phyloP scores from a whole-genome alignment of 805 yeast species.

The Cephaloascus fragrans region DNA sequence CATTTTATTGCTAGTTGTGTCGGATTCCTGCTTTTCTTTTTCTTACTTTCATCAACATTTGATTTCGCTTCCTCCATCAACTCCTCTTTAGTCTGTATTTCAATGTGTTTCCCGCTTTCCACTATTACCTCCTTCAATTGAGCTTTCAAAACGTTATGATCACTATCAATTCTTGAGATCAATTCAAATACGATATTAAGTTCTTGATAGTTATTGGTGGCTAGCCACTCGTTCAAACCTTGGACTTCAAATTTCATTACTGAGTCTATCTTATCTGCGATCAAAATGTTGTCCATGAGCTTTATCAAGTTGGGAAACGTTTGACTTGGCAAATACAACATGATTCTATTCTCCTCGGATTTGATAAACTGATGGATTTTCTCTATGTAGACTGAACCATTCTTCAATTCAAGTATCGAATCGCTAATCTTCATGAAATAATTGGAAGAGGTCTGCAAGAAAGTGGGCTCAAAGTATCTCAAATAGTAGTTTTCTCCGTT shows the following conservation, averaged over 20 bases:
- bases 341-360: conserved; percentile 53
- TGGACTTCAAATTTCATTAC: conserved; percentile 42
- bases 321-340: conserved; percentile 40
- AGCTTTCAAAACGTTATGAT: conserved; percentile 36
- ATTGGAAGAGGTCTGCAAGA: conserved; percentile 42
- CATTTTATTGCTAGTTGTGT: conserved; percentile 55
- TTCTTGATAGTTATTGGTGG: conserved; percentile 30
- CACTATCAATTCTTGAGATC: conserved; percentile 42
- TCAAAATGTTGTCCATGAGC: conserved; percentile 49
- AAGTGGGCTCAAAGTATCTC: conserved; percentile 55
- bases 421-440: conserved; percentile 42
- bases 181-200: conserved; percentile 39
- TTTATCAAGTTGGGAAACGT: conserved; percentile 45
- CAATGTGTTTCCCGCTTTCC: conserved; percentile 31
- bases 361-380: conserved; percentile 41
- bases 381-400: conserved; percentile 48
- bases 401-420: conserved; percentile 28
- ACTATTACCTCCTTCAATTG: conserved; percentile 38
- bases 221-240: conserved; percentile 52
- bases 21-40: conserved; percentile 13
- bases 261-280: conserved; percentile 45
- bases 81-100: conserved; percentile 15
- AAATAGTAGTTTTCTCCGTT: conserved; percentile 54
- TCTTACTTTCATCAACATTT: conserved; percentile 8
- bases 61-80: conserved; percentile 7